Percentiles rank a stretch among this genome's conserved stretches.
These are phyloP conservation scores for Lipomyces yamadae DNA, from an alignment of 805 yeast species.

Conservation along the genomic window DNA sequence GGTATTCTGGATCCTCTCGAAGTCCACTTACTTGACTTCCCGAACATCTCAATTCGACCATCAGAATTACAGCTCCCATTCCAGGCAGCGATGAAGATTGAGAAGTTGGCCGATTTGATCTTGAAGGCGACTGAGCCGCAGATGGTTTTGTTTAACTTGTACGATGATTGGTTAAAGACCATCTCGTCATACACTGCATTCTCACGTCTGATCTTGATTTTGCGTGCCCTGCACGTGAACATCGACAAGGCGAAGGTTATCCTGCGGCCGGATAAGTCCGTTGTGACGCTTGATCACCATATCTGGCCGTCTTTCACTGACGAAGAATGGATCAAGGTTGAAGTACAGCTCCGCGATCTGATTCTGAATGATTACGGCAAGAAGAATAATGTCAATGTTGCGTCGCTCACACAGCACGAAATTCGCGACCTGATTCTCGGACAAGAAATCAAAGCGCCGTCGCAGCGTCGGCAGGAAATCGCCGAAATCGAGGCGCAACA, in stretches of 20 bases:
- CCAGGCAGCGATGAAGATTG: conserved; percentile 80
- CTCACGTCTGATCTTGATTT: conserved; percentile 79
- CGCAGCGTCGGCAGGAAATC: conserved; percentile 81
- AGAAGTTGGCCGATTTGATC: conserved; percentile 76
- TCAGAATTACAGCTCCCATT: conserved; percentile 91
- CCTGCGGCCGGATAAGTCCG: conserved; percentile 72
- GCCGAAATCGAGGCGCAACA: conserved; percentile 64
- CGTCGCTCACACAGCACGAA: conserved; percentile 88
- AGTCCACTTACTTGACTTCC: conserved; percentile 96
- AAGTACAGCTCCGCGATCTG: conserved; percentile 83
- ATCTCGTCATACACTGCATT: conserved; percentile 92
- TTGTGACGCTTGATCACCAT: conserved; percentile 75
- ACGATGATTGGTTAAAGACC: conserved; percentile 89
- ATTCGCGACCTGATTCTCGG: conserved; percentile 93
- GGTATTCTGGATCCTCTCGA: conserved; percentile 94
- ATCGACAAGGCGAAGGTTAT: conserved; percentile 76
- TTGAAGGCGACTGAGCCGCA: conserved; percentile 89
- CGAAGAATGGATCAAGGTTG: conserved; percentile 92
- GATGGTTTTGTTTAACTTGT: conserved; percentile 86
- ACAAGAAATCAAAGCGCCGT: conserved; percentile 89
- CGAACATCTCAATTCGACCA: conserved; percentile 85
- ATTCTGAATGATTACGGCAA: conserved; percentile 83
- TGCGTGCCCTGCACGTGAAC: conserved; percentile 80
- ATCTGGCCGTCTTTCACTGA: conserved; percentile 90
- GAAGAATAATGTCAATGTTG: conserved; percentile 82